Evolutionary conservation across 2,329 filamentous ascomycete genomes (phyloP).

Genomic region (Sporothrix curviconia): DNA sequence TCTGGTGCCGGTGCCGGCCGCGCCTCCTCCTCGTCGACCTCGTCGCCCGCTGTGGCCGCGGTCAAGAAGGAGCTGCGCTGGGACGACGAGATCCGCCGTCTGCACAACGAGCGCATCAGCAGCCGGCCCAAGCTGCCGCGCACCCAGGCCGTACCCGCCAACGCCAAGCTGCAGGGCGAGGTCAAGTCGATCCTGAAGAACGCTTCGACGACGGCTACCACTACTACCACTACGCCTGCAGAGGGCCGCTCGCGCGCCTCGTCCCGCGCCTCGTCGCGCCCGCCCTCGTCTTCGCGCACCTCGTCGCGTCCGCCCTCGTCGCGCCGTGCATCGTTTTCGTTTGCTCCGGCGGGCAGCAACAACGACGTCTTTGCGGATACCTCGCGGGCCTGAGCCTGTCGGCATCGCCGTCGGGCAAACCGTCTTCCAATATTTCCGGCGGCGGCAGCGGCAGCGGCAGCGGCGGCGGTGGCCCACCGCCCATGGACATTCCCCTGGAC

Average conservation of each 20-base stretch:
- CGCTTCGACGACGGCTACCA: neutral
- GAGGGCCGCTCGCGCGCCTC: neutral
- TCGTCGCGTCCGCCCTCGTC: slow-evolving; percentile 3
- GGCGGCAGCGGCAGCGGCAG: too few species aligned
- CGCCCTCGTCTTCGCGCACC: neutral
- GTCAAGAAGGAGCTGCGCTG: slow-evolving; percentile 25
- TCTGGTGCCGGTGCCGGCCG: neutral
- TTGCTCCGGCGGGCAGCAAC: neutral
- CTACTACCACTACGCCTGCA: neutral
- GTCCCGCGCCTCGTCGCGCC: neutral
- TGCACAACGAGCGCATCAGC: slow-evolving; percentile 28
- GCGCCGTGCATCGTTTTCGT: slow-evolving; percentile 13
- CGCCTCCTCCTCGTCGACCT: neutral
- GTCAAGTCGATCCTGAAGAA: slow-evolving; percentile 30
- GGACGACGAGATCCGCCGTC: slow-evolving; percentile 25
- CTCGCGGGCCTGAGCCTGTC: slow-evolving; percentile 16
- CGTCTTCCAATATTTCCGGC: too few species aligned
- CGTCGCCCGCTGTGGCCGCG: slow-evolving; percentile 16
- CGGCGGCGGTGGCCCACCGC: slow-evolving; percentile 10
- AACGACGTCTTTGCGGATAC: slow-evolving; percentile 6
- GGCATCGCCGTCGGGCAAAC: neutral
- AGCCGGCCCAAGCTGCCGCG: slow-evolving; percentile 22
- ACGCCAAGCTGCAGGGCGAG: slow-evolving; percentile 17
- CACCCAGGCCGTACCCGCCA: slow-evolving; percentile 10
- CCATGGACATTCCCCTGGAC: neutral